These are phyloP conservation scores for Globisporangium uncinulatum DNA, from an alignment of 352 stramenopile genomes.

Conservation along the genomic window DNA sequence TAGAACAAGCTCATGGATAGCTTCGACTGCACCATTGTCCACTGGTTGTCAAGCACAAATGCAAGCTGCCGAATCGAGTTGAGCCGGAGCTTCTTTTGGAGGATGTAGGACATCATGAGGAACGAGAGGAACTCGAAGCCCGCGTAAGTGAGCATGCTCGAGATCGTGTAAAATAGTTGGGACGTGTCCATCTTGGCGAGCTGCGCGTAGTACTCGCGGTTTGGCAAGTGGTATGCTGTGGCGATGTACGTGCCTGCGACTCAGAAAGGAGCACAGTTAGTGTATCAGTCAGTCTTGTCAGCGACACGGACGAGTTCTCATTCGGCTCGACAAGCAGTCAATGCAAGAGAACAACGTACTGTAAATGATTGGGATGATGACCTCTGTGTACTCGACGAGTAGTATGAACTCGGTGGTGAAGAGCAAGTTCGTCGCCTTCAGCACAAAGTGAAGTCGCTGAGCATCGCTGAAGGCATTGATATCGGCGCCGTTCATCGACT, in stretches of 20 bases:
- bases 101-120: slow-evolving; percentile 16
- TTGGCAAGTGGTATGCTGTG: slow-evolving; percentile 23
- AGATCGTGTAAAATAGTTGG: slow-evolving; percentile 17
- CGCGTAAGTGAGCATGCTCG: slow-evolving; percentile 31
- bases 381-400: slow-evolving; percentile 7
- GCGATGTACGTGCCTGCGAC: slow-evolving; percentile 21
- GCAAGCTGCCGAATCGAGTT: slow-evolving; percentile 22
- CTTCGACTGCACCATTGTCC: slow-evolving; percentile 19
- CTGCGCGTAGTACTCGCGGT: slow-evolving; percentile 27
- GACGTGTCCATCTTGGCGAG: slow-evolving; percentile 11
- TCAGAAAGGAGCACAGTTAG: not conserved
- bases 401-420: slow-evolving; percentile 5
- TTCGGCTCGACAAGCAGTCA: not conserved
- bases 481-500: not conserved
- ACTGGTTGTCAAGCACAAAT: slow-evolving; percentile 25
- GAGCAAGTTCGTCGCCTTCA: not conserved
- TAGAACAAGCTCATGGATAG: slow-evolving; percentile 18
- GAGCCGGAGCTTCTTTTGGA: slow-evolving; percentile 21
- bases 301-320: no score
- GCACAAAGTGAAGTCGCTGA: slow-evolving; percentile 3
- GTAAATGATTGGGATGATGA: slow-evolving; percentile 9
- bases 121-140: slow-evolving; percentile 31
- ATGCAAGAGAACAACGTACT: not conserved
- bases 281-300: not conserved
- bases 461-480: not conserved